Percentiles rank a stretch among this genome's conserved stretches.
Evolutionary conservation across 2,329 filamentous ascomycete genomes (phyloP).

Genomic region (Botrytis fragariae): DNA sequence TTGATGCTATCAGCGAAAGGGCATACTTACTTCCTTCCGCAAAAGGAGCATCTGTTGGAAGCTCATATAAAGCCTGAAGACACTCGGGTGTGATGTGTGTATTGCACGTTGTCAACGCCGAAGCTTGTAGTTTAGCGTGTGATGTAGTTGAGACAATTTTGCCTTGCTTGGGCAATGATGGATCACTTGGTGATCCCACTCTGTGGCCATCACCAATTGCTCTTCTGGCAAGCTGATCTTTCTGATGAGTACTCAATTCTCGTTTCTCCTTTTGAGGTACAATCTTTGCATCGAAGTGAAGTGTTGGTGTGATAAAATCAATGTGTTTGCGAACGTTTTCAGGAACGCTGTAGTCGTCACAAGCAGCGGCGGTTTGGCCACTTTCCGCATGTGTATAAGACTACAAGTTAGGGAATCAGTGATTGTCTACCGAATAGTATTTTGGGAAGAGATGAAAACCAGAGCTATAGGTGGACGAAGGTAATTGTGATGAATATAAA

Average conservation of each 20-base stretch:
- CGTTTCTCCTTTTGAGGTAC: conserved; percentile 13
- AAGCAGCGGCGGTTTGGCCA: conserved; percentile 27
- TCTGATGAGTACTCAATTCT: conserved; percentile 7
- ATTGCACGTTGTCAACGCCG: conserved; percentile 43
- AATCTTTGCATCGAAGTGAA: conserved; percentile 24
- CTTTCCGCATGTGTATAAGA: conserved; percentile 25
- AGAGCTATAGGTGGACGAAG: not conserved
- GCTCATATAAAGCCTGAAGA: conserved; percentile 49
- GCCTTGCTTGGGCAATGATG: conserved; percentile 39
- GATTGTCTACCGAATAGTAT: not conserved
- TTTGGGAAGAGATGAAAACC: not conserved
- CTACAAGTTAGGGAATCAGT: not conserved
- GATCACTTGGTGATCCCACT: conserved; percentile 36
- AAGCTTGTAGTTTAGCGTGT: not conserved
- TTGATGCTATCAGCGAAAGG: not conserved
- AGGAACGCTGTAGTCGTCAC: conserved; percentile 23
- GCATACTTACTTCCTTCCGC: conserved; percentile 20
- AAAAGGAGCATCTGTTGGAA: conserved; percentile 41
- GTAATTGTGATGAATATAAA: not conserved
- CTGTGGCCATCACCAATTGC: conserved; percentile 45
- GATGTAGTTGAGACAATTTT: conserved; percentile 3
- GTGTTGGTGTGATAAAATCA: conserved; percentile 24
- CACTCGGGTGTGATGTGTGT: conserved; percentile 55
- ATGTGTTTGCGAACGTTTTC: conserved; percentile 19
- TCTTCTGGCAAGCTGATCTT: not conserved